phyloP scores from a whole-genome alignment of 495 filamentous ascomycete species.

The Xylaria grammica region DNA sequence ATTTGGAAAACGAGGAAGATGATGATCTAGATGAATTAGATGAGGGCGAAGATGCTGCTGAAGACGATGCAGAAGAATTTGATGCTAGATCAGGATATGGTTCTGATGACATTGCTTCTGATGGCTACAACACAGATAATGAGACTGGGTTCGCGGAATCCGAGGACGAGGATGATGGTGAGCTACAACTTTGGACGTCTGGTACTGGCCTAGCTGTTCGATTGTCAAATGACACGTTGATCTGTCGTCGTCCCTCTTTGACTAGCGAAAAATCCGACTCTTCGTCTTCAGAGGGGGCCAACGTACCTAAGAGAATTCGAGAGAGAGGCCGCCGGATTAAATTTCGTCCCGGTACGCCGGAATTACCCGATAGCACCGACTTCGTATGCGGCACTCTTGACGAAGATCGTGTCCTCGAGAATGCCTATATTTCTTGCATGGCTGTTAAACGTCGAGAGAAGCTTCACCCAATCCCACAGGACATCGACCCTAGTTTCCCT shows the following conservation, averaged over 20 bases:
- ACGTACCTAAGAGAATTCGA: constrained; percentile 28
- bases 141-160: constrained; percentile 92
- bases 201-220: constrained; percentile 55
- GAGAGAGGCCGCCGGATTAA: constrained; percentile 50
- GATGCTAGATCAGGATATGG: constrained; percentile 60
- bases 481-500: constrained; percentile 97
- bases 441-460: constrained; percentile 81
- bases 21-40: constrained; percentile 42
- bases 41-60: constrained; percentile 48
- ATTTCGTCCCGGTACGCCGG: constrained; percentile 76
- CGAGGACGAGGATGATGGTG: constrained; percentile 79
- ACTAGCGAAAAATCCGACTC: constrained; percentile 47
- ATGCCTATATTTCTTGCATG: constrained; percentile 84
- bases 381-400: constrained; percentile 98
- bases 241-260: constrained; percentile 47
- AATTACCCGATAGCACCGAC: constrained; percentile 94
- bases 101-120: constrained; percentile 70
- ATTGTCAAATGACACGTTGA: constrained; percentile 42
- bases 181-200: constrained; percentile 80
- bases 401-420: constrained; percentile 92
- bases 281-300: constrained; percentile 34
- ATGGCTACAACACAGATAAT: constrained; percentile 93
- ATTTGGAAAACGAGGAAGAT: constrained; percentile 53
- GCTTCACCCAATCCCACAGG: constrained; percentile 80
- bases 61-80: constrained; percentile 52